These are phyloP conservation scores for Trapa bicornis DNA, from an alignment of 345 rosid genomes.

Conservation along the genomic window DNA sequence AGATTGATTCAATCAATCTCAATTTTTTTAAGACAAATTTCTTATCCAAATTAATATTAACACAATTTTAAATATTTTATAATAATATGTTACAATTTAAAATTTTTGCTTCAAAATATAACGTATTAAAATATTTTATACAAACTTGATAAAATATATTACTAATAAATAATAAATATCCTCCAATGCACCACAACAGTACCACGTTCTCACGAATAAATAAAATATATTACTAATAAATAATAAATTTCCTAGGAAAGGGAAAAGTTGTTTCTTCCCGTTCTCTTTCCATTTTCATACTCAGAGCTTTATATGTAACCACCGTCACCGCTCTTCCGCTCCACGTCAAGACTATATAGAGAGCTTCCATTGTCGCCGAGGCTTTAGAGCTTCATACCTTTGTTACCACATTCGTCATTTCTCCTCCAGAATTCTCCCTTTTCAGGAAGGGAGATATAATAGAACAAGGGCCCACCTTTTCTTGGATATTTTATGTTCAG, in stretches of 20 bases:
- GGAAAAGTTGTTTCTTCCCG: not conserved
- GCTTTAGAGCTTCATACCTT: not conserved
- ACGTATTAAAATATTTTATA: too few species aligned
- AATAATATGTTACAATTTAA: too few species aligned
- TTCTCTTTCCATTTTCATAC: too few species aligned
- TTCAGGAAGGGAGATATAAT: not conserved
- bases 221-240: too few species aligned
- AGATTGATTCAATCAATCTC: not conserved
- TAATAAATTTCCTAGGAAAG: conserved; percentile 1
- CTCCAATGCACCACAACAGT: too few species aligned
- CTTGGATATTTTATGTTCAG: not conserved
- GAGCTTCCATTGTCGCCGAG: not conserved
- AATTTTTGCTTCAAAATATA: too few species aligned
- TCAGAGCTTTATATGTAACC: not conserved
- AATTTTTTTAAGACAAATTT: conserved; percentile 7
- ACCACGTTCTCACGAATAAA: conserved; percentile 1
- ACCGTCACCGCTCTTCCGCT: not conserved
- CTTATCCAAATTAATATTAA: too few species aligned
- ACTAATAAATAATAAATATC: too few species aligned
- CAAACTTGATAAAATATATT: too few species aligned
- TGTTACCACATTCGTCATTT: not conserved
- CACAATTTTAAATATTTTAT: too few species aligned
- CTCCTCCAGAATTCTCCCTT: not conserved
- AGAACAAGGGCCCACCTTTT: not conserved
- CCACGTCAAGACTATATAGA: not conserved